Percentiles rank a stretch among this genome's conserved stretches.
Conservation (phyloP, 306 rosid genomes). For the Glycyrrhiza uralensis region DNA sequence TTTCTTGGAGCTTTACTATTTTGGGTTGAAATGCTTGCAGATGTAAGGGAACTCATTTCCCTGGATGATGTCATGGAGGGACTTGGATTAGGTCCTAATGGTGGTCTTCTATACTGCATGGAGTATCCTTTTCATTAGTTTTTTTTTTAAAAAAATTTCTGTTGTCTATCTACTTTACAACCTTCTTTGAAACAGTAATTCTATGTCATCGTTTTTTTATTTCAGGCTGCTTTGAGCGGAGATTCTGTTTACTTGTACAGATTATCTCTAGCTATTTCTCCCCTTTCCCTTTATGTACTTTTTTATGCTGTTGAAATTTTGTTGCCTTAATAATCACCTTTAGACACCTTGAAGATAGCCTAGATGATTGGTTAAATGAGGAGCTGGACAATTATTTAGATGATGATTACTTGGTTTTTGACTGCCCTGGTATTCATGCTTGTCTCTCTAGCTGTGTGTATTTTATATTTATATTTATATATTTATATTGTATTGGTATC, state of each 20-base stretch:
- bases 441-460: not conserved
- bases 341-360: constrained; percentile 86
- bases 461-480: not conserved
- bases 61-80: constrained; percentile 98
- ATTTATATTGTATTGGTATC: not conserved
- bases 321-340: constrained; percentile 47
- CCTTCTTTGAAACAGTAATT: not conserved
- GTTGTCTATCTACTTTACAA: not conserved
- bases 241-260: not conserved
- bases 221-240: not conserved
- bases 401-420: constrained; percentile 88
- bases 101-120: constrained; percentile 95
- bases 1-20: not conserved
- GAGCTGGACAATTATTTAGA: constrained; percentile 81
- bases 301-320: not conserved
- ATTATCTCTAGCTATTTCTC: not conserved
- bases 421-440: constrained; percentile 78
- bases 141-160: not conserved
- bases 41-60: constrained; percentile 85
- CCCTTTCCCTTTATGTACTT: not conserved
- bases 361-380: constrained; percentile 79
- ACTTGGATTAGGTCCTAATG: constrained; percentile 94
- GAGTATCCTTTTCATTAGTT: constrained; percentile 73
- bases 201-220: not conserved
- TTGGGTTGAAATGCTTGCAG: constrained; percentile 42